Evolutionary conservation across 306 rosid species (phyloP).

Genomic region (Sechiopsis laciniata): DNA sequence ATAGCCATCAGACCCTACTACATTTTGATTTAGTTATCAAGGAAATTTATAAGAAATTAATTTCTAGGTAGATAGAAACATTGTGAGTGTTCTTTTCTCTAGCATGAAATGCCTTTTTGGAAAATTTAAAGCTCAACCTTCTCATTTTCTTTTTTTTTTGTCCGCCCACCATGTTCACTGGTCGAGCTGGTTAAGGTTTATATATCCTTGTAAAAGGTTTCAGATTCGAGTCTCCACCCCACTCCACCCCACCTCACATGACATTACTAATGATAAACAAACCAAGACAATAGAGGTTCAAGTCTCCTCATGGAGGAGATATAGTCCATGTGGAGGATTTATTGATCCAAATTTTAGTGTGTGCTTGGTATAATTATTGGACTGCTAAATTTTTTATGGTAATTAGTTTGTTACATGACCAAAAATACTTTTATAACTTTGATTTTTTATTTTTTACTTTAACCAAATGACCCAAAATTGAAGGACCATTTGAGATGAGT

Average conservation of each 20-base stretch:
- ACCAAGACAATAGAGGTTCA: background rate
- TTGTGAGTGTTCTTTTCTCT: too few species aligned
- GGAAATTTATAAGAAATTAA: too few species aligned
- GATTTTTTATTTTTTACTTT: background rate
- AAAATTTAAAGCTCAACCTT: background rate
- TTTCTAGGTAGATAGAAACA: too few species aligned
- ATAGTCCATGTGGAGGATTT: background rate
- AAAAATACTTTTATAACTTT: background rate
- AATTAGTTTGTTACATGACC: background rate
- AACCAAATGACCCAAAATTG: background rate
- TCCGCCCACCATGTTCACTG: too few species aligned
- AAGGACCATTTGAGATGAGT: background rate
- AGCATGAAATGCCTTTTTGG: background rate
- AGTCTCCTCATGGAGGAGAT: background rate
- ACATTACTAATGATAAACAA: too few species aligned
- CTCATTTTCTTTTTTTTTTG: too few species aligned
- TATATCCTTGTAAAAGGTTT: too few species aligned
- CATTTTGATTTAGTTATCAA: too few species aligned
- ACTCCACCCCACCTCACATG: too few species aligned
- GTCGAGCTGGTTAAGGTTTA: too few species aligned
- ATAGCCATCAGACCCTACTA: too few species aligned
- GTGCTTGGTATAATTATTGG: background rate
- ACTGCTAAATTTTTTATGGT: background rate
- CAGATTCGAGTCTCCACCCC: background rate
- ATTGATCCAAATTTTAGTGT: background rate